phyloP scores from a whole-genome alignment of 805 yeast species.

The Suhomyces sp. region DNA sequence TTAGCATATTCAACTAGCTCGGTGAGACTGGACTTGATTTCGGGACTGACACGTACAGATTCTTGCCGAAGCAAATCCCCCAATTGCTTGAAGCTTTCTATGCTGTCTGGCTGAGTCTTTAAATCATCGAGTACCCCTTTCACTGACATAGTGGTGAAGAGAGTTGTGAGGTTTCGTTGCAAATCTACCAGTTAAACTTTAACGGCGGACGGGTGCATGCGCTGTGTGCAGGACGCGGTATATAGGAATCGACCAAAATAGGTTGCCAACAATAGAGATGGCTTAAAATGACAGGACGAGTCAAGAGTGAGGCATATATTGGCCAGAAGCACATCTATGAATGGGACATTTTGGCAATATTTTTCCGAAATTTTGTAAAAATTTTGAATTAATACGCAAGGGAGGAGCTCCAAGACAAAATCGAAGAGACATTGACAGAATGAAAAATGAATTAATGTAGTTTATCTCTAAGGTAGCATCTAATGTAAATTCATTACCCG shows the following conservation, averaged over 20 bases:
- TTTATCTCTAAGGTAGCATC: no score
- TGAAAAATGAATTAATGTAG: no score
- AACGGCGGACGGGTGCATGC: background rate
- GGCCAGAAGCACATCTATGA: background rate
- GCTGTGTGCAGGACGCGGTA: background rate
- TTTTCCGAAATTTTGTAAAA: background rate
- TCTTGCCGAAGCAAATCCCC: conserved; percentile 10
- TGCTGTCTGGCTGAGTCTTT: background rate
- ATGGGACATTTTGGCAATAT: background rate
- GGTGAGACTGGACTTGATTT: background rate
- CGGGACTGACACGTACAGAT: conserved; percentile 2
- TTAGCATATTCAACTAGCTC: conserved; percentile 6
- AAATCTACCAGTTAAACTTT: background rate
- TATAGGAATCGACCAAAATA: background rate
- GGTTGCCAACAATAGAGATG: background rate
- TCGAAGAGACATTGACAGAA: background rate
- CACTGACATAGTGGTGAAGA: background rate
- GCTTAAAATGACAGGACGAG: background rate
- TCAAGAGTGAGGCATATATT: background rate
- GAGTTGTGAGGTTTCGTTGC: background rate
- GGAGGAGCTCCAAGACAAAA: no score
- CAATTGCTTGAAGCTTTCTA: background rate
- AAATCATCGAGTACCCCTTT: background rate
- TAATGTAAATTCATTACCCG: no score
- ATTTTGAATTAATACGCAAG: background rate